These are phyloP conservation scores for Metschnikowia dekortorum DNA, from an alignment of 805 yeast species.

Conservation along the genomic window DNA sequence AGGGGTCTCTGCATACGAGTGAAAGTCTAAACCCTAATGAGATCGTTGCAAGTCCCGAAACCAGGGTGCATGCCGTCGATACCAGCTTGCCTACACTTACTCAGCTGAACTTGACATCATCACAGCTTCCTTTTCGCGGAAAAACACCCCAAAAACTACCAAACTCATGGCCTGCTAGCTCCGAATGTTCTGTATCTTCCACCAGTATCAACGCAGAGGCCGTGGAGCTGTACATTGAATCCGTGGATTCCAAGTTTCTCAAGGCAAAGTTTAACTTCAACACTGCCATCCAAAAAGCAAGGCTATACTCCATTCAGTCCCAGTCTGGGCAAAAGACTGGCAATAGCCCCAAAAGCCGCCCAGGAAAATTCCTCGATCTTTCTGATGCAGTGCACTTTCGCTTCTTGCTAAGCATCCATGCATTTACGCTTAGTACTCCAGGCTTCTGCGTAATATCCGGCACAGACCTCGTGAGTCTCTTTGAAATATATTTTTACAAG, in stretches of 20 bases:
- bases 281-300: slow-evolving; percentile 8
- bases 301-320: slow-evolving; percentile 1
- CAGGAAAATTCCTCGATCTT: slow-evolving; percentile 3
- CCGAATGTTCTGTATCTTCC: background rate
- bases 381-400: slow-evolving; percentile 12
- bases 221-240: slow-evolving; percentile 3
- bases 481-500: slow-evolving; percentile 35
- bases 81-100: slow-evolving; percentile 1
- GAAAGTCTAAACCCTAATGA: background rate
- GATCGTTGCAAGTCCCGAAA: background rate
- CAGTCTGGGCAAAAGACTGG: background rate
- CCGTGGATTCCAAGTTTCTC: slow-evolving; percentile 12
- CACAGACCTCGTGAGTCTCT: slow-evolving; percentile 19
- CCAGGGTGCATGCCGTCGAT: background rate
- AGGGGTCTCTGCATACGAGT: background rate
- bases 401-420: slow-evolving; percentile 13
- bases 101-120: background rate
- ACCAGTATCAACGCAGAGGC: background rate
- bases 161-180: background rate
- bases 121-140: background rate
- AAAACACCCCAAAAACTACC: background rate
- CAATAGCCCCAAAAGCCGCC: background rate
- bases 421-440: slow-evolving; percentile 17
- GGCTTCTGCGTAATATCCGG: slow-evolving; percentile 14
- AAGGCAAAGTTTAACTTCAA: slow-evolving; percentile 15